Percentiles rank a stretch among this genome's conserved stretches.
Evolutionary conservation across 805 yeast species (phyloP).

Genomic region (Candida morakotiae): DNA sequence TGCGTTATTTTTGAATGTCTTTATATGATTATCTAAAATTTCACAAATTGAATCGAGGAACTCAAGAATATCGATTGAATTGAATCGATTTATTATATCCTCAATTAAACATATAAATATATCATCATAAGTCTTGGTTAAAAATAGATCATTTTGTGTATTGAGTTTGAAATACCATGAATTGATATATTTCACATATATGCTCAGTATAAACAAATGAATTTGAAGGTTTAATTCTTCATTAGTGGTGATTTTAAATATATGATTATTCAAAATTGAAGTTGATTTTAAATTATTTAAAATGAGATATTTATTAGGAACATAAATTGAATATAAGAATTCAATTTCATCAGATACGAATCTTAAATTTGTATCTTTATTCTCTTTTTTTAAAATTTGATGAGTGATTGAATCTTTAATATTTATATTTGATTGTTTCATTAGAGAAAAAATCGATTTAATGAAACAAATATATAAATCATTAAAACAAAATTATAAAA

Average conservation of each 20-base stretch:
- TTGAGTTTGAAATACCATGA: constrained; percentile 29
- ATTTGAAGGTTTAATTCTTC: constrained; percentile 28
- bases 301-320: constrained; percentile 30
- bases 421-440: constrained; percentile 1
- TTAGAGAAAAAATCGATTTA: background rate
- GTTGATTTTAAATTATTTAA: constrained; percentile 24
- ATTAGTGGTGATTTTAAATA: constrained; percentile 23
- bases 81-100: no score
- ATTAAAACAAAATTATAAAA: background rate
- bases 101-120: no score
- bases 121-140: no score
- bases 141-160: constrained; percentile 28
- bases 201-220: constrained; percentile 33
- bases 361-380: constrained; percentile 11
- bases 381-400: background rate
- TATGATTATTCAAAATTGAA: constrained; percentile 21
- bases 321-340: constrained; percentile 28
- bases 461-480: background rate
- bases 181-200: constrained; percentile 18
- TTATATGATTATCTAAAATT: constrained; percentile 20
- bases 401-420: constrained; percentile 3
- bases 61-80: constrained; percentile 11
- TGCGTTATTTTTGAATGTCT: constrained; percentile 13
- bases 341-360: constrained; percentile 28
- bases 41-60: constrained; percentile 22